phyloP scores from a whole-genome alignment of 2,329 filamentous ascomycete species.

The Macrophomina phaseolina region DNA sequence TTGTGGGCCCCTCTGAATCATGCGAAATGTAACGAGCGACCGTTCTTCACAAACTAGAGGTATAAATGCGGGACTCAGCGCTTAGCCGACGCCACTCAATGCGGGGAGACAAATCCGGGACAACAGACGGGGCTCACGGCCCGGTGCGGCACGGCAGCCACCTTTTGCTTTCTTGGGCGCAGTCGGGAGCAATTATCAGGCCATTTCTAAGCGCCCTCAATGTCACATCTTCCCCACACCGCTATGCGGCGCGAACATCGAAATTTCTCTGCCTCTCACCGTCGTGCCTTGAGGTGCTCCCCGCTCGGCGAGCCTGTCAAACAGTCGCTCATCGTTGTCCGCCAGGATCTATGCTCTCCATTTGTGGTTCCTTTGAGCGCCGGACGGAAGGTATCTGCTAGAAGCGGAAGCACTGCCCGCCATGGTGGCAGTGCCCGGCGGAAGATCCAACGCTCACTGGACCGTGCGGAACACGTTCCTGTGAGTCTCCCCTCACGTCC shows the following conservation, averaged over 20 bases:
- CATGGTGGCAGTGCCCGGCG: background rate
- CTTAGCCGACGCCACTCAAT: background rate
- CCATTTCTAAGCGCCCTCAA: background rate
- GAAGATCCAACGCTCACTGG: background rate
- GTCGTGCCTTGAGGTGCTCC: background rate
- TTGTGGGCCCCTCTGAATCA: constrained; percentile 16
- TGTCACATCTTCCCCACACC: background rate
- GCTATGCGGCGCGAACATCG: constrained; percentile 1
- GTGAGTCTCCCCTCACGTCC: too few relatives aligned
- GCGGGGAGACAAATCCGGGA: constrained; percentile 17
- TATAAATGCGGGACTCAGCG: background rate
- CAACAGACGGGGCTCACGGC: constrained; percentile 11
- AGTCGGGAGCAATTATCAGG: background rate
- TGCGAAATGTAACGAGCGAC: constrained; percentile 1
- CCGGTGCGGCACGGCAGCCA: constrained; percentile 15
- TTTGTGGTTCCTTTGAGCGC: background rate
- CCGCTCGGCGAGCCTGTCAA: background rate
- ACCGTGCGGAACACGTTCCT: too few relatives aligned
- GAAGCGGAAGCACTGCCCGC: background rate
- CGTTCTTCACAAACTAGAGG: background rate
- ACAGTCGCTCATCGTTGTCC: background rate
- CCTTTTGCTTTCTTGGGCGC: background rate
- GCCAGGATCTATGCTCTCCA: background rate
- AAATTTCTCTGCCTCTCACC: background rate
- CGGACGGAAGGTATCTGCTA: background rate